A percentile compares a stretch with the other conserved stretches of the same genome.
Conservation (phyloP, 78 protist genomes). For the Dictyostelium discoideum region DNA sequence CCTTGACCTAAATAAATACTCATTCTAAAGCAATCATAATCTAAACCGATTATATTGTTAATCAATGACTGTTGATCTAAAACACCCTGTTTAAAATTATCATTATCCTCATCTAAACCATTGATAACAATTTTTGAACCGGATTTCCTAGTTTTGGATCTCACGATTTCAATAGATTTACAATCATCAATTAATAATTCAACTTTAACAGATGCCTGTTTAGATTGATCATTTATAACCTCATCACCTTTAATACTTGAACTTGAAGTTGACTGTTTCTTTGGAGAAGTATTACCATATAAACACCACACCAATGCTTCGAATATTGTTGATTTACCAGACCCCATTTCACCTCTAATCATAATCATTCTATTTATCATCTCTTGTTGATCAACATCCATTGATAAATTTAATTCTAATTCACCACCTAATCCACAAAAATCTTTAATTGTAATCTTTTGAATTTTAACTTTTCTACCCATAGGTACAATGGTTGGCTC, state of each 20-base stretch:
- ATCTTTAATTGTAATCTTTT: background rate
- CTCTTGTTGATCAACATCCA: background rate
- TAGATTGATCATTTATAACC: constrained; percentile 47
- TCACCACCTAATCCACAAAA: constrained; percentile 39
- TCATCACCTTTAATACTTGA: constrained; percentile 61
- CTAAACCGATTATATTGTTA: constrained; percentile 52
- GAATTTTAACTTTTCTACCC: constrained; percentile 49
- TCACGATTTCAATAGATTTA: background rate
- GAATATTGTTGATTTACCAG: constrained; percentile 56
- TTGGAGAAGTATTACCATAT: constrained; percentile 59
- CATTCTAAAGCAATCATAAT: constrained; percentile 72
- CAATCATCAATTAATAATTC: constrained; percentile 29
- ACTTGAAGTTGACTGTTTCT: constrained; percentile 28
- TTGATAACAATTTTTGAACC: constrained; percentile 33
- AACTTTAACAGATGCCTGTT: background rate
- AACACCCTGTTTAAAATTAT: constrained; percentile 31
- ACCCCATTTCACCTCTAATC: constrained; percentile 57
- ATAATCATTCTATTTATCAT: constrained; percentile 29
- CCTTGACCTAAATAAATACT: constrained; percentile 76
- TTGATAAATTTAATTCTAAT: background rate
- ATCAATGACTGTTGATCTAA: constrained; percentile 40
- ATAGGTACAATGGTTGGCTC: constrained; percentile 46
- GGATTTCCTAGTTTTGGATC: constrained; percentile 23
- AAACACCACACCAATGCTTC: constrained; percentile 68
- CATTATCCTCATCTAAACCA: constrained; percentile 1